Evolutionary conservation across 108 stramenopile species (phyloP), one percentile per base, ranked within the genome.

Genomic region (Cyclotella distinguenda): DNA sequence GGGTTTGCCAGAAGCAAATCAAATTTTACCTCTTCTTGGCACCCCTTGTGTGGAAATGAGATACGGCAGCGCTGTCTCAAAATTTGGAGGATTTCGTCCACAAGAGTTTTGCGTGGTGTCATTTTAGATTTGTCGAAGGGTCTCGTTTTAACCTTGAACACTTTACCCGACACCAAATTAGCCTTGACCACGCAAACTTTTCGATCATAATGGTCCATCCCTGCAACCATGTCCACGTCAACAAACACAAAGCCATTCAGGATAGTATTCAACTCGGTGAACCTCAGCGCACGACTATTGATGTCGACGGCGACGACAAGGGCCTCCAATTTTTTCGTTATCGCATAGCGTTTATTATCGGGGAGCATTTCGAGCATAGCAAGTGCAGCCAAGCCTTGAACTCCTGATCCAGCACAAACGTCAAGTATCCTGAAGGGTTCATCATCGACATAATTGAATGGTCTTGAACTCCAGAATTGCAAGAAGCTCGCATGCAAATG

Each of bases 1-100:
- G 94, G 94, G 79, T 95, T 95, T 8, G 90, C 83, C 6, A 93
- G 55, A 13, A 95, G 60, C 11, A 87, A 30, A 64, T 85, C 84
- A 42, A 81, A 79, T 36, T 50, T 70, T 65, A 21, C 16, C 12
- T 68, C 48, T 30, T 23, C 35, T n/a, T n/a, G n/a, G n/a, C n/a
- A n/a, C n/a, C n/a, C n/a, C n/a, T n/a, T n/a, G n/a, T n/a, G n/a
- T n/a, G n/a, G n/a, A n/a, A n/a, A n/a, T n/a, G n/a, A n/a, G n/a
- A n/a, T n/a, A n/a, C n/a, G n/a, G n/a, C n/a, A n/a, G n/a, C n/a
- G n/a, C n/a, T 12, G 21, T 38, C 15, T 12, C 31, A 69, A 32
- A 39, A 36, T 31, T 15, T 43, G n/a, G 21, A 69, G 38, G 35
- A 73, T 33, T 30, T 31, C 34, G 39, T 49, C 55, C 9, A 47